phyloP scores from a whole-genome alignment of 2,329 filamentous ascomycete species.

The Colletotrichum sp. region DNA sequence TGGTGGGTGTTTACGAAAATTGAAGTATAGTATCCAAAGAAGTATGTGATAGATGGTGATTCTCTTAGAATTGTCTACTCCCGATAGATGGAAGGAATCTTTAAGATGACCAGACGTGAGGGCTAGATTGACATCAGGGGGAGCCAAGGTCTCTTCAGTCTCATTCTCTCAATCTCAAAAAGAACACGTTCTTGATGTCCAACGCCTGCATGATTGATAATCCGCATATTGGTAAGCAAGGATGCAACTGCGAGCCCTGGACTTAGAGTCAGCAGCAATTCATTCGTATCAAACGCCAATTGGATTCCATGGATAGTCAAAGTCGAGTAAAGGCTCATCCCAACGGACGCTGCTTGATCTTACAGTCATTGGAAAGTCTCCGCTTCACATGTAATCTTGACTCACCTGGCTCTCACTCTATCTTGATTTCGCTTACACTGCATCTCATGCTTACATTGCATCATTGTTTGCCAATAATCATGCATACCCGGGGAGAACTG shows the following conservation, averaged over 20 bases:
- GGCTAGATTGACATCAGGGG: neutral
- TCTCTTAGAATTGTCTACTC: neutral
- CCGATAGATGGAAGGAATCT: neutral
- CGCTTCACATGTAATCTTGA: neutral
- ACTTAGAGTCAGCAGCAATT: neutral
- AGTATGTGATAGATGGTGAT: neutral
- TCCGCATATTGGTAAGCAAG: neutral
- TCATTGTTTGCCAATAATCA: neutral
- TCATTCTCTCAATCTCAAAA: neutral
- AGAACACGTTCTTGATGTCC: accelerated
- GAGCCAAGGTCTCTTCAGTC: neutral
- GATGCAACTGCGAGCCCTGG: neutral
- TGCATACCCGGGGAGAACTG: neutral
- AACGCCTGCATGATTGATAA: neutral
- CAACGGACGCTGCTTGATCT: neutral
- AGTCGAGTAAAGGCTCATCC: neutral
- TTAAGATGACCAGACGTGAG: neutral
- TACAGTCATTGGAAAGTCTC: neutral
- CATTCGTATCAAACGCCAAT: neutral
- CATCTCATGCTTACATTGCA: neutral
- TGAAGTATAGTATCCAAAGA: neutral
- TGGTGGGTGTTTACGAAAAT: neutral
- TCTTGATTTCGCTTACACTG: neutral
- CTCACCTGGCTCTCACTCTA: neutral
- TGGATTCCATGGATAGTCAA: neutral